Evolutionary conservation across 2,329 filamentous ascomycete species (phyloP).

Genomic region (Aureobasidium sp.): DNA sequence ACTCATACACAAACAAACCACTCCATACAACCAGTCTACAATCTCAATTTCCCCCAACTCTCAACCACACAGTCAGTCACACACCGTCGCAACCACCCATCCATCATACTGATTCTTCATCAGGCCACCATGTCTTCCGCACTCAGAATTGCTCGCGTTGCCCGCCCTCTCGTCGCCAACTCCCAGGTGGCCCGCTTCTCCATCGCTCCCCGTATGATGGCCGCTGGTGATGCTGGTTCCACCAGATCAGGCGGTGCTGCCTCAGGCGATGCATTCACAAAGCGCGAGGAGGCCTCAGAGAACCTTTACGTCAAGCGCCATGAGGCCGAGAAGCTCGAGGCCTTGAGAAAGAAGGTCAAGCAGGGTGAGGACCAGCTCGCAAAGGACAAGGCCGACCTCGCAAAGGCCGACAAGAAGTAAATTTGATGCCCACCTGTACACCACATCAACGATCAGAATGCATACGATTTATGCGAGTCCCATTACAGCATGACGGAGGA

Average conservation of each 20-base stretch:
- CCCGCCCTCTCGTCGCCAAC: conserved; percentile 29
- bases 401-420: conserved; percentile 18
- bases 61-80: neutral
- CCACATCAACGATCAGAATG: neutral
- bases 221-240: conserved; percentile 34
- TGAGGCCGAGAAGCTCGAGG: conserved; percentile 69
- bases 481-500: neutral
- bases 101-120: neutral
- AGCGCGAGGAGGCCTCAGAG: conserved; percentile 82
- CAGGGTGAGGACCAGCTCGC: conserved; percentile 20
- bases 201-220: conserved; percentile 33
- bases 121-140: conserved; percentile 13
- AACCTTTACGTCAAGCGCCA: conserved; percentile 76
- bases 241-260: conserved; percentile 33
- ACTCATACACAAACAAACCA: neutral
- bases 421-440: neutral
- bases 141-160: conserved; percentile 28
- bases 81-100: neutral
- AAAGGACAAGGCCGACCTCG: conserved; percentile 24
- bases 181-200: conserved; percentile 31
- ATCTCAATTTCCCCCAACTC: no score
- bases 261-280: conserved; percentile 79
- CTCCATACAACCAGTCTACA: neutral
- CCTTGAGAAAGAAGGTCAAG: conserved; percentile 28
- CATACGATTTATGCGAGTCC: neutral